Base-by-base conservation (phyloP, 2,329 filamentous ascomycete genomes). In the Cladophialophora bantiana region DNA sequence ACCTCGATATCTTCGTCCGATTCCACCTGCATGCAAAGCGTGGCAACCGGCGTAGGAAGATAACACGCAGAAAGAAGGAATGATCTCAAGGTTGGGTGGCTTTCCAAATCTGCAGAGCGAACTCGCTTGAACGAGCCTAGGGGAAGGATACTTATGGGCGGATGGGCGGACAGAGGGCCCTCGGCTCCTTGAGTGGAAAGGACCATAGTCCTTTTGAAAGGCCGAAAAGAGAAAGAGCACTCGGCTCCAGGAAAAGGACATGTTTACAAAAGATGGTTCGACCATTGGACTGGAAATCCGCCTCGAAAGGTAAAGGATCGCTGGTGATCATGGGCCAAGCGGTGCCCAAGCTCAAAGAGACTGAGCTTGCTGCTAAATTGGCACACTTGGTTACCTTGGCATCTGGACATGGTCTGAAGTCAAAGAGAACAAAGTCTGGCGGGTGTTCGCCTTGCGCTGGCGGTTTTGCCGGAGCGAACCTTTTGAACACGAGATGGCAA, bases 381-480 rank as follows among this genome's bases (percentile, higher is more conserved):
- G 45, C 45, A 50, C 6, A 20, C 20, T 26, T 31, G 45, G 18
- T 26, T 10, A 9, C 4, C 20, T 50, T 31, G 18, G 18, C 18
- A 31, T 31, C 20, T 26, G 45, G 45, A 15, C 26, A 50, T 50
- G 45, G 45, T 26, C 45, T n/a, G 10, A 50, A 50, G 45, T 26
- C 6, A 26, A 31, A 50, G 45, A n/a, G 13, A 18, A 2, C 13
- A 42, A 5, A 42, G 26, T 26, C 18, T 42, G 40, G 15, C 40
- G 15, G n/a, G 40, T 42, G 40, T 42, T n/a, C 15, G 45, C 45
- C 45, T 50, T 50, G 45, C 4, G 45, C 45, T 50, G 45, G 45
- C 18, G 45, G 7, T 31, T 26, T 31, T 13, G 45, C 20, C 20
- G 45, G n/a, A 26, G 45, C 45, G 18, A 26, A 20, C 45, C 20